Conservation (phyloP, 176 grass and related monocot genomes). For the Stipa capillata region DNA sequence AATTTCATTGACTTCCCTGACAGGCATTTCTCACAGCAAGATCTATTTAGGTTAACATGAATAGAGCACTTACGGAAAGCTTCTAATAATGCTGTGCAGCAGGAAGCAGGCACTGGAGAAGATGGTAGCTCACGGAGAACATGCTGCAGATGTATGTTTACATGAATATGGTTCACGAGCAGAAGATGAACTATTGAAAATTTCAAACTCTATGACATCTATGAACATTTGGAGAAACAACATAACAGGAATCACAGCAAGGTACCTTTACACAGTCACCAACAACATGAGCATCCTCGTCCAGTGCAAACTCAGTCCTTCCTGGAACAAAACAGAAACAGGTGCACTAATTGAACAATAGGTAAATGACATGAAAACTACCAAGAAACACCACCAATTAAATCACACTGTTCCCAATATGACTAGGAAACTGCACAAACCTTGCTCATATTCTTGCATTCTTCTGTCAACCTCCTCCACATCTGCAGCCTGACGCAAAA, state of each 20-base stretch:
- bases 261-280: constrained; percentile 96
- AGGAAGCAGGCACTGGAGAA: constrained; percentile 95
- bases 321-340: constrained; percentile 49
- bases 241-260: constrained; percentile 19
- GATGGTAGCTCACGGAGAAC: constrained; percentile 94
- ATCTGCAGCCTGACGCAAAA: constrained; percentile 94
- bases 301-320: constrained; percentile 68
- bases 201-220: not conserved
- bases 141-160: constrained; percentile 51
- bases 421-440: constrained; percentile 37
- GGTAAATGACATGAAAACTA: constrained; percentile 5
- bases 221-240: constrained; percentile 22
- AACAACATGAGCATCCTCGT: constrained; percentile 96
- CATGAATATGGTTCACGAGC: constrained; percentile 7
- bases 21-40: not conserved
- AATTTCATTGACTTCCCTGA: not conserved
- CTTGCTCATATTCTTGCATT: constrained; percentile 96
- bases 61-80: constrained; percentile 73
- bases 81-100: constrained; percentile 96
- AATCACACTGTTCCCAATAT: constrained; percentile 11
- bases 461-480: constrained; percentile 94
- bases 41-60: constrained; percentile 17
- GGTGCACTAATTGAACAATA: constrained; percentile 10
- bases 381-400: constrained; percentile 9
- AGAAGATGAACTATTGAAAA: constrained; percentile 4